Percentiles rank a stretch among this genome's conserved stretches.
phyloP scores from a whole-genome alignment of 768 basidiomycete species.

The Leccinum longicurvipes region DNA sequence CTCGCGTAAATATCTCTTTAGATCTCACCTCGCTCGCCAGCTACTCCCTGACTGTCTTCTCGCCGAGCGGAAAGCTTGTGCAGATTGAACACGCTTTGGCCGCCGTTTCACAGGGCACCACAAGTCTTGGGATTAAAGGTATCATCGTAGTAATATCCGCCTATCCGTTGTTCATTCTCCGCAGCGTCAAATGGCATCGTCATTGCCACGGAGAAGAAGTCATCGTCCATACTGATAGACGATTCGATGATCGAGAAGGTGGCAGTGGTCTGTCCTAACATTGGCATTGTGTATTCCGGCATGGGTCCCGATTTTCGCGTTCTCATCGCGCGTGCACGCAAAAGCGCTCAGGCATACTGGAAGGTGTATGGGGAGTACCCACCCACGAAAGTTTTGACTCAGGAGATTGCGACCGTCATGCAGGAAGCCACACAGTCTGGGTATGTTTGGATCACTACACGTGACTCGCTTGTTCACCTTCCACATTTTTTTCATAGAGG shows the following conservation, averaged over 20 bases:
- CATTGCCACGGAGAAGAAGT: conserved; percentile 99
- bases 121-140: conserved; percentile 99
- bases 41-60: conserved; percentile 99
- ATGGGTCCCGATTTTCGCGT: conserved; percentile 99
- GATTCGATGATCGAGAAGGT: conserved; percentile 98
- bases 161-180: conserved; percentile 13
- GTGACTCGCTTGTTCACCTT: conserved; percentile 26
- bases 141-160: conserved; percentile 28
- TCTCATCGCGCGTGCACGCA: conserved; percentile 89
- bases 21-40: conserved; percentile 40
- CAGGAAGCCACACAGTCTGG: conserved; percentile 99
- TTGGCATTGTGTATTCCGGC: conserved; percentile 98
- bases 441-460: conserved; percentile 46
- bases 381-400: conserved; percentile 91
- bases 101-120: conserved; percentile 92
- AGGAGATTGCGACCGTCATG: conserved; percentile 97
- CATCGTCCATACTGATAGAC: conserved; percentile 95
- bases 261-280: conserved; percentile 95
- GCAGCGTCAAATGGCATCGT: conserved; percentile 98
- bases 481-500: conserved; percentile 60
- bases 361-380: conserved; percentile 99
- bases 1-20: conserved; percentile 17
- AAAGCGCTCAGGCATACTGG: conserved; percentile 99
- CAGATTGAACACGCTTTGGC: conserved; percentile 99
- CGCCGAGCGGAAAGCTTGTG: conserved; percentile 96